These are phyloP conservation scores for Pythium pectinolyticum DNA, from an alignment of 352 stramenopile genomes.

Conservation along the genomic window DNA sequence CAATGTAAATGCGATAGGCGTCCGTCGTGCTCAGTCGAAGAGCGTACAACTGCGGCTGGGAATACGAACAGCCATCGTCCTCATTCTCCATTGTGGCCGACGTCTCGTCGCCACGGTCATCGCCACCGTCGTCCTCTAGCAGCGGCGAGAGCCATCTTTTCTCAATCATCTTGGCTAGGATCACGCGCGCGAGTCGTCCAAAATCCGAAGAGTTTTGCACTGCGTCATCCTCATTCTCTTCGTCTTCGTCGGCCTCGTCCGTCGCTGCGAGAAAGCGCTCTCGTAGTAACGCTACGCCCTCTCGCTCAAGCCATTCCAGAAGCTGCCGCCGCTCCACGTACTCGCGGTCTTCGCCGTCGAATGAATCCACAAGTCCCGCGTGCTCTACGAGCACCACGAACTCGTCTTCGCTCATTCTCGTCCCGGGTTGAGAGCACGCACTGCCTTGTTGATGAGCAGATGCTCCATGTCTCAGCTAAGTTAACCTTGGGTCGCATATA, in stretches of 20 bases:
- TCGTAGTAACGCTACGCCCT: slow-evolving; percentile 65
- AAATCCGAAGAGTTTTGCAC: background rate
- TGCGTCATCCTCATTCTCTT: too few species aligned
- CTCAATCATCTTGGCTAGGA: slow-evolving; percentile 57
- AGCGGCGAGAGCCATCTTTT: slow-evolving; percentile 62
- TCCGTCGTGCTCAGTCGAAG: slow-evolving; percentile 66
- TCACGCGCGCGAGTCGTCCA: slow-evolving; percentile 38
- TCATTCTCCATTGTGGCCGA: too few species aligned
- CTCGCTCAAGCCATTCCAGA: slow-evolving; percentile 68
- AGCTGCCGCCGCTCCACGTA: slow-evolving; percentile 68
- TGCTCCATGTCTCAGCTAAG: too few species aligned
- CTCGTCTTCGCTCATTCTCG: slow-evolving; percentile 77
- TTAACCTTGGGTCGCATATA: too few species aligned
- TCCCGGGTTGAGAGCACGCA: too few species aligned
- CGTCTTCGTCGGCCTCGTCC: slow-evolving; percentile 1
- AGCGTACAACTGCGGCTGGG: slow-evolving; percentile 39
- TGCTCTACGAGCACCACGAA: slow-evolving; percentile 85
- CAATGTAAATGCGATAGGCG: slow-evolving; percentile 81
- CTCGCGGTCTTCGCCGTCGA: slow-evolving; percentile 67
- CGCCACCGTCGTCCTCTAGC: slow-evolving; percentile 5
- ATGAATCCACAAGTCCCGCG: slow-evolving; percentile 70
- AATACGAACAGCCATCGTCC: too few species aligned
- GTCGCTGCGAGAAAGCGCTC: slow-evolving; percentile 30
- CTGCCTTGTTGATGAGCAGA: background rate
- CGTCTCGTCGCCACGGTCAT: slow-evolving; percentile 11